A percentile compares a stretch with the other conserved stretches of the same genome.
These are phyloP conservation scores for Bullera alba DNA, from an alignment of 768 basidiomycete species.

Conservation along the genomic window DNA sequence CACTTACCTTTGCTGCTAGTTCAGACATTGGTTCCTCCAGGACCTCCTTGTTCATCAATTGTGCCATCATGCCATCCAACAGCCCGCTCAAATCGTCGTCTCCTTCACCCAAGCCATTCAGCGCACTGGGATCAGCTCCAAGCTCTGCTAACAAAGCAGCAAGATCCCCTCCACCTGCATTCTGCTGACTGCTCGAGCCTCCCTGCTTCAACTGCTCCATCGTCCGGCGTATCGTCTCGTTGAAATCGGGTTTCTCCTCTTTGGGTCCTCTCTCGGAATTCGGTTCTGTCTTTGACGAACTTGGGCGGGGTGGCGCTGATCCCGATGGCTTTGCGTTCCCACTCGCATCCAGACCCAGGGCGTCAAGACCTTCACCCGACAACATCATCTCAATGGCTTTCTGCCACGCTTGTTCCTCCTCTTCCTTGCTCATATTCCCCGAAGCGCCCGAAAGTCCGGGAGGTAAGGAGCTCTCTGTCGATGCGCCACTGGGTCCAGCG, in stretches of 20 bases:
- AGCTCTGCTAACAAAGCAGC: conserved; percentile 23
- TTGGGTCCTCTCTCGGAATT: not conserved
- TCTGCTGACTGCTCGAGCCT: conserved; percentile 3
- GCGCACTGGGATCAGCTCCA: conserved; percentile 17
- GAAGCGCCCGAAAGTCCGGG: not conserved
- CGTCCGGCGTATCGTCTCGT: conserved; percentile 26
- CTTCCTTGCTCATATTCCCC: conserved; percentile 15
- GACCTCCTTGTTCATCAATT: conserved; percentile 46
- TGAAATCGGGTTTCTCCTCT: conserved; percentile 17
- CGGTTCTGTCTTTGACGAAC: not conserved
- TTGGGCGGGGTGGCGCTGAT: not conserved
- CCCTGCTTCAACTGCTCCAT: conserved; percentile 23
- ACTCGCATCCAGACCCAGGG: conserved; percentile 25
- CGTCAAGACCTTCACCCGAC: conserved; percentile 34
- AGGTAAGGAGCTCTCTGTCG: too few species aligned
- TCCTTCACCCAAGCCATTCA: conserved; percentile 19
- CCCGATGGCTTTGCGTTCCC: not conserved
- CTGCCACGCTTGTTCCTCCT: conserved; percentile 37
- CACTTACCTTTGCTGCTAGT: conserved; percentile 42
- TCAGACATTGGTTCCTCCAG: conserved; percentile 46
- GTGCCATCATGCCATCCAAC: conserved; percentile 47
- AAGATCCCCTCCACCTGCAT: conserved; percentile 12
- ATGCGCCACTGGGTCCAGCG: not conserved
- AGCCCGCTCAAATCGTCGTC: conserved; percentile 37
- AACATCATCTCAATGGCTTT: conserved; percentile 38